Base-by-base conservation (phyloP, 2,329 filamentous ascomycete species). In the Xylaria sp. region DNA sequence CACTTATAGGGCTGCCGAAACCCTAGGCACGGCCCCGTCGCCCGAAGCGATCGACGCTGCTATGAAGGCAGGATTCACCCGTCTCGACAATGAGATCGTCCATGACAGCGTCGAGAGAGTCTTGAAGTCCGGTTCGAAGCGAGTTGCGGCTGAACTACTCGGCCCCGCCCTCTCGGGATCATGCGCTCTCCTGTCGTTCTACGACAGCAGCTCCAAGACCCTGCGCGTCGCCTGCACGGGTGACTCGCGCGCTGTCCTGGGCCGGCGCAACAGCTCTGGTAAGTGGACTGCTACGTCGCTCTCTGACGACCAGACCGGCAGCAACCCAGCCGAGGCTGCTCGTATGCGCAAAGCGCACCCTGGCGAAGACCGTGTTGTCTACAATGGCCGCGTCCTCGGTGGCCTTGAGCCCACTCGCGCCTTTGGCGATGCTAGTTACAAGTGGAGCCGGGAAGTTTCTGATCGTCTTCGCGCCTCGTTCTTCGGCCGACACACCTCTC, bases 401-500 rank as follows among this genome's bases (percentile, higher is more conserved):
- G 90, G 92, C 16, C 80, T 99, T 10, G 94, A 99, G 74, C 94
- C 94, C 2, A 93, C 89, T 16, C 87, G 94, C 64, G 93, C 95
- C 0, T 99, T 99, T 74, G 95, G 94, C 42, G 94, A 99, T 74
- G 93, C 94, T 7, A 88, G 89, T 68, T 99, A 99, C 79, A 99
- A 99, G 76, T 99, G 94, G 94, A 90, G 84, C 60, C 83, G 84
- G 55, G 91, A 96, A 62, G 88, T 92, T 0, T 91, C 94, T 60
- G 85, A 90, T 55, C 88, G 89, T 67, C 82, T 99, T 58, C 91
- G 92, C 72, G 81, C 82, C 65, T 88, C 88, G 37, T 99, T 96
- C 80, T 97, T 97, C 70, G 92, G 90, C 19, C 86, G 92, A 54
- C 88, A 84, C 11, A 87, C 90, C 1, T 90, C 88, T 8, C 82